Evolutionary conservation across 345 rosid genomes (phyloP).

Genomic region (Physaria fendleri): DNA sequence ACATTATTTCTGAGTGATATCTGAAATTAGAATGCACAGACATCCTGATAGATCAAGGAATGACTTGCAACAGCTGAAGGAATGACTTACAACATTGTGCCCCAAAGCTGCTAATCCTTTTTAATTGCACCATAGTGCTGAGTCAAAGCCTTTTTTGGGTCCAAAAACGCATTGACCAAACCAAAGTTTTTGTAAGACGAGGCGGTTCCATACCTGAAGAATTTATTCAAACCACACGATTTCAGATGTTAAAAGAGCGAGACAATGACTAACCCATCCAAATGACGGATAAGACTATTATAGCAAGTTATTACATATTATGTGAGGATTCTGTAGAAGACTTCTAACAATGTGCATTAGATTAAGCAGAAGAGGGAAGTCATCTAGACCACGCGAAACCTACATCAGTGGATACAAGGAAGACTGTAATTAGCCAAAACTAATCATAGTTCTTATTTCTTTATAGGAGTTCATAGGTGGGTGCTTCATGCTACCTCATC

Average conservation of each 20-base stretch:
- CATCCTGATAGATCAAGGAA: slow-evolving; percentile 11
- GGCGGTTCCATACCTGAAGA: slow-evolving; percentile 75
- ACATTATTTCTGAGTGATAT: background rate
- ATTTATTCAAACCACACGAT: no score
- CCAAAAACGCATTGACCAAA: slow-evolving; percentile 77
- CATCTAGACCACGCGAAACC: slow-evolving; percentile 90
- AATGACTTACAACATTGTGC: slow-evolving; percentile 77
- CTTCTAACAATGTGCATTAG: slow-evolving; percentile 86
- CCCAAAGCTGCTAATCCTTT: slow-evolving; percentile 91
- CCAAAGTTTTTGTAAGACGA: slow-evolving; percentile 84
- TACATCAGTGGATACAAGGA: slow-evolving; percentile 31
- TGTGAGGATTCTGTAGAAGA: slow-evolving; percentile 85
- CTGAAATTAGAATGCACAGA: background rate
- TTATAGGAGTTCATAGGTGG: background rate
- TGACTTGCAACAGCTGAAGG: no score
- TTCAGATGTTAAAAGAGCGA: no score
- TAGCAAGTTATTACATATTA: no score
- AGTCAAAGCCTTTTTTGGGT: slow-evolving; percentile 76
- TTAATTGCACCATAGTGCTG: slow-evolving; percentile 97
- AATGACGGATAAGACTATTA: no score
- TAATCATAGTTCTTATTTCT: background rate
- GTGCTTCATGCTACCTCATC: slow-evolving; percentile 75
- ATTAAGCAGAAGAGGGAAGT: slow-evolving; percentile 72
- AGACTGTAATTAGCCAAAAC: slow-evolving; percentile 14
- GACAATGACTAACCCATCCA: no score